Base-by-base conservation (phyloP, 2,329 filamentous ascomycete species). In the Dryadomyces quercivorus region DNA sequence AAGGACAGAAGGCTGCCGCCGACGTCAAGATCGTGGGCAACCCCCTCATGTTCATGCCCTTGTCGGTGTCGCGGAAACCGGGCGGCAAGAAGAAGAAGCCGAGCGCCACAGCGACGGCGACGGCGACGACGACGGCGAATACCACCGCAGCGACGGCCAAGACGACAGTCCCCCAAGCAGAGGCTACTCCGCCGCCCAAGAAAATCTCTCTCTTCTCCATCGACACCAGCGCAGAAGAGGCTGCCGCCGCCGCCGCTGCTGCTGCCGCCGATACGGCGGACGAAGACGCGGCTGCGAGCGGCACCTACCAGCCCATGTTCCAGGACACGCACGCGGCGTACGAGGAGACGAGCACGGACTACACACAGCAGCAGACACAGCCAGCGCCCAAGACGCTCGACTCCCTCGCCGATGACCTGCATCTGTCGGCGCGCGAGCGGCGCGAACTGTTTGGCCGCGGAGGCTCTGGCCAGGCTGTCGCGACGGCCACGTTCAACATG, bases 401-500 rank as follows among this genome's bases (percentile, higher is more conserved):
- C 60, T 74, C 77, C 54, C 83, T 95, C 50, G 89, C 89, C 4
- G 72, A 84, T 55, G 84, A 88, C 58, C 77, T 96, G 43, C 86
- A 93, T 59, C 80, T 96, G 15, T 87, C 88, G 3, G 80, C 82
- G 5, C 77, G 86, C 0, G 84, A 88, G 59, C 78, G 84, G 44
- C 84, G 92, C 45, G 90, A 94, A 65, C 80, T 97, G 3, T 92
- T 97, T 64, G 92, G 92, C 1, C 85, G 91, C 5, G 67, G 68
- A 21, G 75, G 75, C 21, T 68, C 55, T 2, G 52, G 52, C 0
- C 63, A 67, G 8, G 72, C 78, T n/a, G 74, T 22, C 2, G 74
- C 80, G n/a, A 83, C 95, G 42, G 77, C 91, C 59, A 90, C 86
- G 63, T 95, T 96, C 77, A 88, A 95, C 70, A 91, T 89, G 60